A percentile compares a stretch with the other conserved stretches of the same genome.
phyloP scores from a whole-genome alignment of 257 asterid genomes.

The Nicotiana tabacum region DNA sequence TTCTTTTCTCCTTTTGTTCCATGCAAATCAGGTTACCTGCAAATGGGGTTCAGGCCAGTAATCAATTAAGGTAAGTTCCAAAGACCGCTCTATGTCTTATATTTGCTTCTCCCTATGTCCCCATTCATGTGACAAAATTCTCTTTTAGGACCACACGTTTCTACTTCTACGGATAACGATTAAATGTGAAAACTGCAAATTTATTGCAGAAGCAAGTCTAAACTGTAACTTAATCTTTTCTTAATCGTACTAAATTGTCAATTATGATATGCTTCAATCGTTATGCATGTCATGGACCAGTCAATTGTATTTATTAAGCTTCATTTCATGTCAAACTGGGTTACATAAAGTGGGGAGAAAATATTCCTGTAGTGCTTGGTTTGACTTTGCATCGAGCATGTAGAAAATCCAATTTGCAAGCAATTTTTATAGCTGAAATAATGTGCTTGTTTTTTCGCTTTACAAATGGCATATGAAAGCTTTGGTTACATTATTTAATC shows the following conservation, averaged over 20 bases:
- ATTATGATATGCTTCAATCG: background rate
- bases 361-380: background rate
- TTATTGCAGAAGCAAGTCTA: background rate
- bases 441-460: background rate
- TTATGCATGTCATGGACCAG: background rate
- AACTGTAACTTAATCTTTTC: background rate
- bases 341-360: background rate
- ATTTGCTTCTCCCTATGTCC: background rate
- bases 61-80: conserved; percentile 49
- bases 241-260: background rate
- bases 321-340: background rate
- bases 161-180: background rate
- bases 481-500: background rate
- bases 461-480: background rate
- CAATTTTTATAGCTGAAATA: background rate
- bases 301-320: background rate
- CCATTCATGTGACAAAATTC: background rate
- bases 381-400: background rate
- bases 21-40: conserved; percentile 37
- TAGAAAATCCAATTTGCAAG: background rate
- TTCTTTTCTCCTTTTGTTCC: conserved; percentile 3
- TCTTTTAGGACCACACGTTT: background rate
- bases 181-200: background rate
- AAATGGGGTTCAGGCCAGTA: conserved; percentile 41
- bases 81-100: background rate